A percentile compares a stretch with the other conserved stretches of the same genome.
Evolutionary conservation across 345 rosid species (phyloP).

Genomic region (Lumnitzera racemosa): DNA sequence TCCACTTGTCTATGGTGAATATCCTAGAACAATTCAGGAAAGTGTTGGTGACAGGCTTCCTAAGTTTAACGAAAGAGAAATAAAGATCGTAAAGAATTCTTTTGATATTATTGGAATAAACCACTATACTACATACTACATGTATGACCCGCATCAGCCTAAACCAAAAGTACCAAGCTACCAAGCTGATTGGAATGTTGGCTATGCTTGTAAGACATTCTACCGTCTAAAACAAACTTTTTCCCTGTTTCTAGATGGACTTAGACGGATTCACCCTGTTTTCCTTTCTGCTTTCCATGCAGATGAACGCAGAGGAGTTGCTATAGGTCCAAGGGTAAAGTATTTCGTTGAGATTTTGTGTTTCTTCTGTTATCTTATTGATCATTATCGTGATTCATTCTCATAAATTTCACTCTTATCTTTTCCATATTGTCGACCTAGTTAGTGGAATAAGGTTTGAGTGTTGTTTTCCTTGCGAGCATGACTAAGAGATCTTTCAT

Average conservation of each 20-base stretch:
- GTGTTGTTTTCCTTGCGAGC: too few species aligned
- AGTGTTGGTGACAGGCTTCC: constrained; percentile 41
- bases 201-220: constrained; percentile 39
- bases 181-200: constrained; percentile 49
- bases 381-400: too few species aligned
- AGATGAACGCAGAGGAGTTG: constrained; percentile 37
- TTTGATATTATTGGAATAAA: constrained; percentile 49
- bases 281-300: constrained; percentile 5
- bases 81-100: constrained; percentile 43
- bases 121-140: constrained; percentile 47
- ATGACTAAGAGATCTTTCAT: too few species aligned
- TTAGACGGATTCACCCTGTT: background rate
- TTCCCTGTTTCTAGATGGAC: background rate
- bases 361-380: too few species aligned
- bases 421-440: too few species aligned
- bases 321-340: constrained; percentile 44
- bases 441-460: too few species aligned
- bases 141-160: constrained; percentile 23
- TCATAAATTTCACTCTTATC: too few species aligned
- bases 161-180: constrained; percentile 35
- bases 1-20: constrained; percentile 61
- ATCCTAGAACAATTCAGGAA: constrained; percentile 53
- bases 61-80: constrained; percentile 30
- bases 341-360: background rate
- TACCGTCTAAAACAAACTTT: background rate